These are phyloP conservation scores for Xylariales sp. DNA, from an alignment of 2,329 filamentous ascomycete species.

Conservation along the genomic window DNA sequence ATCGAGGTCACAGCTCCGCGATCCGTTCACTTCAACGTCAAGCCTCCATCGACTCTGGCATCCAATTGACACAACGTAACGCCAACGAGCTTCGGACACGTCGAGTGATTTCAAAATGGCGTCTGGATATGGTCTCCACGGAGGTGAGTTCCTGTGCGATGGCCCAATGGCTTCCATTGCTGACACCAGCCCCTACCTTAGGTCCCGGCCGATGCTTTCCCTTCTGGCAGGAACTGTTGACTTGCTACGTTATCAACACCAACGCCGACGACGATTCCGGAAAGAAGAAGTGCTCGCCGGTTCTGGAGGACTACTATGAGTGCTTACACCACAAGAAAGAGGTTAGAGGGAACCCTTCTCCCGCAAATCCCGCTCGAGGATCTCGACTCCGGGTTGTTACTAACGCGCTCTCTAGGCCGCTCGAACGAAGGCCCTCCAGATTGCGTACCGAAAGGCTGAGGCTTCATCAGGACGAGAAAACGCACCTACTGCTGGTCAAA, in stretches of 20 bases:
- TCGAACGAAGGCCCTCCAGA: conserved; percentile 73
- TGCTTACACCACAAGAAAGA: conserved; percentile 99
- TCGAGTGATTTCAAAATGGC: conserved; percentile 50
- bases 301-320: conserved; percentile 96
- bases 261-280: conserved; percentile 71
- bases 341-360: conserved; percentile 47
- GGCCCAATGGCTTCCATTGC: conserved; percentile 9
- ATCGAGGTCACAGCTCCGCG: conserved; percentile 7
- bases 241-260: conserved; percentile 96
- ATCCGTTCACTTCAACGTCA: conserved; percentile 9
- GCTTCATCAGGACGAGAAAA: conserved; percentile 72
- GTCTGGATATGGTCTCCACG: conserved; percentile 77
- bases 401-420: conserved; percentile 54
- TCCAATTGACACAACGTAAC: too few species aligned
- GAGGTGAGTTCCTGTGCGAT: conserved; percentile 52
- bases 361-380: background rate
- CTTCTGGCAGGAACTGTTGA: conserved; percentile 99
- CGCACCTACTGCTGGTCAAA: conserved; percentile 77
- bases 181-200: conserved; percentile 24
- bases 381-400: too few species aligned
- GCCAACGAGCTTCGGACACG: conserved; percentile 3
- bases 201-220: conserved; percentile 83
- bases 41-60: conserved; percentile 7
- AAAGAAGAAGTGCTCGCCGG: conserved; percentile 81
- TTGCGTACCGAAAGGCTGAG: conserved; percentile 78